These are phyloP conservation scores for Lunularia cruciata DNA, from an alignment of 225 moss, liverwort and hornwort species.

Conservation along the genomic window DNA sequence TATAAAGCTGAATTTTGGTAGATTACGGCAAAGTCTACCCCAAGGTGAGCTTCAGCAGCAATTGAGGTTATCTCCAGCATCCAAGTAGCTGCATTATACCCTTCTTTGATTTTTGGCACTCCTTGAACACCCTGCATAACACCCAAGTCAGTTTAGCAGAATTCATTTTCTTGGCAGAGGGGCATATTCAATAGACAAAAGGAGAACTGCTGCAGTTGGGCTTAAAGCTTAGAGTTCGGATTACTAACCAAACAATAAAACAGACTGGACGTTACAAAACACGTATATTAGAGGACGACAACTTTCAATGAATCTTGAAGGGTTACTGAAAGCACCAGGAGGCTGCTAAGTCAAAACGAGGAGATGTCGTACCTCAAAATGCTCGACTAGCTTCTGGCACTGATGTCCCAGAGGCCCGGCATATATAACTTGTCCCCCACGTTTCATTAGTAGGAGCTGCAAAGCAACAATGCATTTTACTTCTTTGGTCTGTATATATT, in stretches of 20 bases:
- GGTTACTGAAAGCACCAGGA: neutral
- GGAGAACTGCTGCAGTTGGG: neutral
- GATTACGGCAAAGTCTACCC: conserved; percentile 74
- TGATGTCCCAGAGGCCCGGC: conserved; percentile 46
- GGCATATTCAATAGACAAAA: no score
- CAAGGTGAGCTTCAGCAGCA: conserved; percentile 60
- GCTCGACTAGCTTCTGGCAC: conserved; percentile 43
- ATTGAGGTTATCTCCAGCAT: conserved; percentile 77
- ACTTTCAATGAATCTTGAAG: no score
- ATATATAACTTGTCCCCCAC: conserved; percentile 59
- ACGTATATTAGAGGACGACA: no score
- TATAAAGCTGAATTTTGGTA: conserved; percentile 55
- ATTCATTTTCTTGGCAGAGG: no score
- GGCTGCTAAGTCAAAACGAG: neutral
- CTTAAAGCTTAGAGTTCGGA: neutral
- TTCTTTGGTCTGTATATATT: no score
- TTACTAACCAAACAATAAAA: neutral
- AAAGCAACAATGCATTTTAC: no score
- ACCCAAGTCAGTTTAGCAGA: neutral
- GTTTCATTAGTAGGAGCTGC: conserved; percentile 56
- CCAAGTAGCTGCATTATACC: conserved; percentile 94
- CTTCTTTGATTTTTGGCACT: conserved; percentile 62
- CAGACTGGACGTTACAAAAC: no score
- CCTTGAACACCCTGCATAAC: conserved; percentile 62
- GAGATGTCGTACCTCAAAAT: conserved; percentile 50